phyloP scores from a whole-genome alignment of 495 filamentous ascomycete genomes.

The Lophiotrema nucula region DNA sequence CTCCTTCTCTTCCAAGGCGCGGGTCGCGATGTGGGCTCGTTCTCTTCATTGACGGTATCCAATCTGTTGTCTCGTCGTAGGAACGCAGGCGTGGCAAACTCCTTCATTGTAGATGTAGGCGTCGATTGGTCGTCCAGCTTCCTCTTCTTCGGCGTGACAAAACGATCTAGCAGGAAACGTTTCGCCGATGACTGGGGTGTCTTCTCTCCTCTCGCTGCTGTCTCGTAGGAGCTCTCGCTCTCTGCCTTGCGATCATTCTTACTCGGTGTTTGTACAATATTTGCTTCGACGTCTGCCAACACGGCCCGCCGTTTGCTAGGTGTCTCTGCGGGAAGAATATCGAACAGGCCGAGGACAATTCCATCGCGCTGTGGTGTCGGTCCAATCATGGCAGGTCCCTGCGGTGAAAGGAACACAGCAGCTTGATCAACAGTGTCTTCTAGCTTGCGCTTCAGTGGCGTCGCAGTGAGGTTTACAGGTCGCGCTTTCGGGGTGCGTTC shows the following conservation, averaged over 20 bases:
- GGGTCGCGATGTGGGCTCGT: conserved; percentile 21
- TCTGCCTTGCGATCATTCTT: conserved; percentile 26
- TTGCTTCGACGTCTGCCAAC: conserved; percentile 25
- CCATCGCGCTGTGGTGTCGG: conserved; percentile 93
- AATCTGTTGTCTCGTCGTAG: conserved; percentile 56
- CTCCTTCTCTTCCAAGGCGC: conserved; percentile 56
- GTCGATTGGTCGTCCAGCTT: conserved; percentile 40
- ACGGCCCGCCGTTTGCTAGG: conserved; percentile 35
- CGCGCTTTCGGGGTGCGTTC: conserved; percentile 23
- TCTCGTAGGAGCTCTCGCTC: conserved; percentile 24
- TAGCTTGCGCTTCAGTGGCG: conserved; percentile 38
- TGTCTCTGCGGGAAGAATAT: conserved; percentile 59
- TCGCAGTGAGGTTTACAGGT: conserved; percentile 43
- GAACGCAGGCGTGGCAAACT: conserved; percentile 71
- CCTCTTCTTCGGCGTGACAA: conserved; percentile 59
- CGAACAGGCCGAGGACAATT: conserved; percentile 84
- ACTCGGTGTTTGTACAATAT: conserved; percentile 34
- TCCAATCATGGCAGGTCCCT: conserved; percentile 52
- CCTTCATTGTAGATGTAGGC: conserved; percentile 51
- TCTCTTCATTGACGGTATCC: conserved; percentile 51
- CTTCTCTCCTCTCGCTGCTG: conserved; percentile 44
- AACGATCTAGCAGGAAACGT: conserved; percentile 60
- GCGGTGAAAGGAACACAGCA: conserved; percentile 18
- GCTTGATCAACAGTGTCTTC: neutral
- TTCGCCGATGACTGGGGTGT: conserved; percentile 66